Conservation (phyloP, 257 asterid species). For the Penstemon barbatus region DNA sequence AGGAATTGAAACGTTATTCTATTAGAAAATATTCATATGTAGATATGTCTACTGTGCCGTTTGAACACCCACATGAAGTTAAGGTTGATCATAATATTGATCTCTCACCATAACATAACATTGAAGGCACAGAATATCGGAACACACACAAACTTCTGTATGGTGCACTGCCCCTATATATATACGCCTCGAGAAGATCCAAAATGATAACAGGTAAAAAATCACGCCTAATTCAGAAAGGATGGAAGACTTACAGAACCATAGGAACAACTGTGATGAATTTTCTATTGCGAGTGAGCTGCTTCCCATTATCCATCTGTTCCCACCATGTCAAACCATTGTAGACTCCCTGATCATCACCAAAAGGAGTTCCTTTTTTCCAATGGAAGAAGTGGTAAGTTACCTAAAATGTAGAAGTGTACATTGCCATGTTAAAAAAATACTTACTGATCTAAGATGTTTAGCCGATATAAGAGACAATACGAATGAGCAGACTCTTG, state of each 20-base stretch:
- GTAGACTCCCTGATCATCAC: slow-evolving; percentile 72
- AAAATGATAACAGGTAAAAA: neutral
- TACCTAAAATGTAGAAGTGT: slow-evolving; percentile 34
- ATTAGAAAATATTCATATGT: neutral
- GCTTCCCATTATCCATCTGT: slow-evolving; percentile 63
- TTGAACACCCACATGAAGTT: neutral
- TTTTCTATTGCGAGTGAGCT: slow-evolving; percentile 66
- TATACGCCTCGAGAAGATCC: neutral
- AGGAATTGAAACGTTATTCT: neutral
- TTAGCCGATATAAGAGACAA: neutral
- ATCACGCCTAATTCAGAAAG: neutral
- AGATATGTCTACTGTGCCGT: too few relatives aligned
- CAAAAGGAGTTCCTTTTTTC: slow-evolving; percentile 72
- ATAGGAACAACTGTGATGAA: slow-evolving; percentile 65
- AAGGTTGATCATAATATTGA: neutral
- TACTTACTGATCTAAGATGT: neutral
- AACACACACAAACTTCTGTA: neutral
- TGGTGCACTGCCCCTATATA: neutral
- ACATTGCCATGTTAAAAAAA: slow-evolving; percentile 13
- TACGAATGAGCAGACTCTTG: neutral
- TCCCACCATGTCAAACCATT: slow-evolving; percentile 75
- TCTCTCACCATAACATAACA: neutral
- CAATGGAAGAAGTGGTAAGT: slow-evolving; percentile 68
- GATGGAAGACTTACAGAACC: slow-evolving; percentile 50
- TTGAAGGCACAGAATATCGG: neutral